These are phyloP conservation scores for Diaporthe sp. DNA, from an alignment of 2,329 filamentous ascomycete genomes.

Conservation along the genomic window DNA sequence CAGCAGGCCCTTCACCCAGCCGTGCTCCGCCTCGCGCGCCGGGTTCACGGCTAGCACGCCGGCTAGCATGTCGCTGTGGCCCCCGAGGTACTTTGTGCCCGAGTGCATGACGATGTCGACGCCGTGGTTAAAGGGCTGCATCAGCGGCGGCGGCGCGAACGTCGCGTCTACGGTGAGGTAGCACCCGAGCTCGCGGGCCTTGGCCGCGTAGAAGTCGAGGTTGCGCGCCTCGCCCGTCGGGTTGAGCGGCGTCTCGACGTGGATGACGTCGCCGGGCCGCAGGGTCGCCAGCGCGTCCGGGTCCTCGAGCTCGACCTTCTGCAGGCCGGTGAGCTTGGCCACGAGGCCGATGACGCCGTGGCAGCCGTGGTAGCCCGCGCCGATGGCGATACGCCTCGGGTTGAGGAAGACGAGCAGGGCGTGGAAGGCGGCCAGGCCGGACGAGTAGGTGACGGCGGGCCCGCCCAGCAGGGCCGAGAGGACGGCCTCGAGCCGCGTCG, in stretches of 20 bases:
- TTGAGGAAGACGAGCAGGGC: constrained; percentile 87
- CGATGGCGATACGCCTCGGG: constrained; percentile 84
- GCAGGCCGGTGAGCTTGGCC: constrained; percentile 79
- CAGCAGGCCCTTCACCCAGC: constrained; percentile 72
- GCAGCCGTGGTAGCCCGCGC: constrained; percentile 91
- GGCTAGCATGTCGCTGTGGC: constrained; percentile 93
- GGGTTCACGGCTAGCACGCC: constrained; percentile 80
- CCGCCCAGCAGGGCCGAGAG: constrained; percentile 80
- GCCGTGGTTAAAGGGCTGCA: constrained; percentile 85
- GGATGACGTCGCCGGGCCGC: constrained; percentile 83
- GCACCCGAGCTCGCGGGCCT: constrained; percentile 80
- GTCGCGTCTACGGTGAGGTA: constrained; percentile 89
- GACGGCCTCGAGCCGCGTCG: constrained; percentile 86
- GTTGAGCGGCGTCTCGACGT: constrained; percentile 95
- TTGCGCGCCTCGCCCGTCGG: constrained; percentile 86
- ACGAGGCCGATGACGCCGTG: constrained; percentile 85
- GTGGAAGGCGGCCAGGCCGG: constrained; percentile 90
- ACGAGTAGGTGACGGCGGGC: constrained; percentile 81
- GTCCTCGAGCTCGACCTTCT: constrained; percentile 76
- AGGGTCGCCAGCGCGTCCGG: constrained; percentile 66
- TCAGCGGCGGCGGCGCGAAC: constrained; percentile 90
- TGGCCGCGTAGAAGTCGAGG: constrained; percentile 77
- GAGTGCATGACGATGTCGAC: constrained; percentile 92
- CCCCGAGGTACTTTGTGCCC: constrained; percentile 96
- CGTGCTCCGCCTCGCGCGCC: constrained; percentile 50